Evolutionary conservation across 306 rosid species (phyloP).

Genomic region (Lagenaria siceraria): DNA sequence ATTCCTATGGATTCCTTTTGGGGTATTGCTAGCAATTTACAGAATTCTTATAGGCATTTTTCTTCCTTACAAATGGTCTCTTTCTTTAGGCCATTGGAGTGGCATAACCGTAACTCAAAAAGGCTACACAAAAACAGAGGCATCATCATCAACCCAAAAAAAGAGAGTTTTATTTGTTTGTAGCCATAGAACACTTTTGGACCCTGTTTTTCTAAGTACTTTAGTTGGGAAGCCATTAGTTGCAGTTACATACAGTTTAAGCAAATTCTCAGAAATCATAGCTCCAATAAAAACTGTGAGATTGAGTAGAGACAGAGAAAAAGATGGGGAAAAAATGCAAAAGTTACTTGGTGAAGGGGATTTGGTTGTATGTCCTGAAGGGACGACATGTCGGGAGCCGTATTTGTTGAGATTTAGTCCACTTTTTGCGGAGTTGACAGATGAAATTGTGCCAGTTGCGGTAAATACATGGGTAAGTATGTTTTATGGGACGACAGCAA

Average conservation of each 20-base stretch:
- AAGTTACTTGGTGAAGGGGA: conserved; percentile 49
- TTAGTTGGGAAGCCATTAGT: conserved; percentile 39
- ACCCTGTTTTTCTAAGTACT: conserved; percentile 58
- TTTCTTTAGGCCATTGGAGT: conserved; percentile 23
- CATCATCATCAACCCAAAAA: neutral
- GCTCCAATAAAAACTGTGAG: conserved; percentile 54
- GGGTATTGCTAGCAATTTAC: conserved; percentile 40
- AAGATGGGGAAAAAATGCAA: conserved; percentile 64
- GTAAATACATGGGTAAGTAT: conserved; percentile 46
- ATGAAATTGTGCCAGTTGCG: conserved; percentile 85
- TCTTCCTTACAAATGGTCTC: conserved; percentile 42
- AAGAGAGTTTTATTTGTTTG: conserved; percentile 57
- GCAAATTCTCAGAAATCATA: conserved; percentile 51
- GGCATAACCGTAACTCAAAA: conserved; percentile 32
- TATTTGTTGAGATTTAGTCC: conserved; percentile 79
- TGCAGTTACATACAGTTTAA: conserved; percentile 66
- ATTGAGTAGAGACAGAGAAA: conserved; percentile 50
- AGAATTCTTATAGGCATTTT: conserved; percentile 45
- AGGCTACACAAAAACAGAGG: conserved; percentile 2
- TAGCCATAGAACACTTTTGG: conserved; percentile 59
- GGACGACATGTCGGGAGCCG: conserved; percentile 95
- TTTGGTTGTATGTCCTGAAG: conserved; percentile 93
- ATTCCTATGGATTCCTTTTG: conserved; percentile 81
- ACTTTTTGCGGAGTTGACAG: conserved; percentile 72
- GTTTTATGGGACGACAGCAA: conserved; percentile 96